Conservation (phyloP, 495 filamentous ascomycete species). For the Hypoxylon fragiforme region DNA sequence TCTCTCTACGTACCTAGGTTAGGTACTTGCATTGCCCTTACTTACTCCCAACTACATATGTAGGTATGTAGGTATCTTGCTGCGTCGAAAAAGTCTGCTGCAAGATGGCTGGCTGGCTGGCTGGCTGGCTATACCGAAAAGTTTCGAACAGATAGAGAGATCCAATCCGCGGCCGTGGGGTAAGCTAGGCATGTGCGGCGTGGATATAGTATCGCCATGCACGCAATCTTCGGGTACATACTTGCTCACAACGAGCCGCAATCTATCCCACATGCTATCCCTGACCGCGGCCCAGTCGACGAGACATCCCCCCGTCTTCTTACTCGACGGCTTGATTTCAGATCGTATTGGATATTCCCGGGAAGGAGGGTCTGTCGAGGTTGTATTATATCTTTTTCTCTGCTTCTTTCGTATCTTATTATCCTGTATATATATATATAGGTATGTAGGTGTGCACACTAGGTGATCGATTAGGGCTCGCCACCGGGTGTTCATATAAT, state of each 20-base stretch:
- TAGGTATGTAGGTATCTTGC: too few species aligned
- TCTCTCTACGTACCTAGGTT: too few species aligned
- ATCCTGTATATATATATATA: too few species aligned
- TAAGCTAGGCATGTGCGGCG: conserved; percentile 1
- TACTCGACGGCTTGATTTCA: conserved; percentile 27
- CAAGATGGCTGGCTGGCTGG: conserved; percentile 9
- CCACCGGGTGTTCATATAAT: conserved; percentile 28
- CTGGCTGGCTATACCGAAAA: too few species aligned
- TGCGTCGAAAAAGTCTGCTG: neutral
- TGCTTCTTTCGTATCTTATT: too few species aligned
- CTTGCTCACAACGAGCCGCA: conserved; percentile 25
- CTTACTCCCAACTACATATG: too few species aligned
- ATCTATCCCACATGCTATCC: conserved; percentile 25
- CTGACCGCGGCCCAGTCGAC: conserved; percentile 12
- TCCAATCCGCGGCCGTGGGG: conserved; percentile 2
- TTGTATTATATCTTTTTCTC: too few species aligned
- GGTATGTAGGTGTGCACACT: conserved; percentile 17
- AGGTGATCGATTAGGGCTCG: conserved; percentile 6
- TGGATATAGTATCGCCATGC: conserved; percentile 10
- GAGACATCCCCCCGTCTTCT: conserved; percentile 15
- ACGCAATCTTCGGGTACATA: conserved; percentile 8
- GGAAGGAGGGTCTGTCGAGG: conserved; percentile 35
- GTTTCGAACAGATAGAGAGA: neutral
- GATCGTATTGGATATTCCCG: conserved; percentile 10
- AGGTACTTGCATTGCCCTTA: too few species aligned